Base-by-base conservation (phyloP, 2,329 filamentous ascomycete species). In the Celoporthe dispersa region DNA sequence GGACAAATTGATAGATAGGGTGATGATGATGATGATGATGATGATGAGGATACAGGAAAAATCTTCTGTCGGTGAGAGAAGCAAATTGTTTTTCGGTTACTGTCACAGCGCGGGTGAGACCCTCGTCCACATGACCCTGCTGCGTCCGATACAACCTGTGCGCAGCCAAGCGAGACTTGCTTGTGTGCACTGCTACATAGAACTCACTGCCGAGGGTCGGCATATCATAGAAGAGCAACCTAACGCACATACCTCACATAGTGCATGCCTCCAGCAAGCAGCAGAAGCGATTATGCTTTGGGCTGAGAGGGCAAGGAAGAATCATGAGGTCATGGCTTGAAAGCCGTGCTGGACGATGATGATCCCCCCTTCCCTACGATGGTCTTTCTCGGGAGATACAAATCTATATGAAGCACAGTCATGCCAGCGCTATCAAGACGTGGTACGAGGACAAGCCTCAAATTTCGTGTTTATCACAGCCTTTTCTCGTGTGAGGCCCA, bases 91-190 rank as follows among this genome's bases (percentile, higher is more conserved):
- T 31, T 31, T 31, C 53, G 53, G 53, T 8, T 31, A 57, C 25
- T 31, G 53, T 25, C 14, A 31, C 53, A 57, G 28, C 53, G 53
- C 53, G 25, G 53, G 53, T 57, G 53, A 57, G 53, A 57, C 53
- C 28, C 2, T 31, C 25, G 25, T 14, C 53, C 53, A 7, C 53
- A 19, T 14, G n/a, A 55, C 12, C 11, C 25, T 28, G 41, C 41
- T 44, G 41, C 41, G 22, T 28, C n/a, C n/a, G 12, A 28, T 6
- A 28, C 51, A 31, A 3, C 25, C 25, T 28, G 25, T 28, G 31
- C n/a, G 25, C 51, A 14, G 25, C 25, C 53, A 31, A 31, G 25
- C 53, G 53, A 19, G 28, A 57, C 53, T 57, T 57, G 53, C 53
- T 57, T 57, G 53, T 57, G 53, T 31, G 53, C 53, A 16, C 28